Evolutionary conservation across 129 eudicot genomes (phyloP), one percentile per base, ranked within the genome.

Genomic region (Arctium minus): DNA sequence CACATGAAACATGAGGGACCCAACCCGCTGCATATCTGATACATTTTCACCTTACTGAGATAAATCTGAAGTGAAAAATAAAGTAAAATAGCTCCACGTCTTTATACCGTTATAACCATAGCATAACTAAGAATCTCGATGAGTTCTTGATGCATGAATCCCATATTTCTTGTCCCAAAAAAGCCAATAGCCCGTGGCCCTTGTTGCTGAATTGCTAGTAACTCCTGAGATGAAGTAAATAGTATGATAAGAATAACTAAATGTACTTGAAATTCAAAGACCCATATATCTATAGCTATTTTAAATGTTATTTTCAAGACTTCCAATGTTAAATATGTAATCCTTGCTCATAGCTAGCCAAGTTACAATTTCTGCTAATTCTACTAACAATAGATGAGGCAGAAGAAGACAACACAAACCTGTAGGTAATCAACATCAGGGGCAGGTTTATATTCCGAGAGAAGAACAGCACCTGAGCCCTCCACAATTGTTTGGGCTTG

Each of bases 141-240:
- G 69, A 96, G 99, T 88, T 96, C 97, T 82, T 96, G 99, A 88
- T 96, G 99, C 99, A 96, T 96, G 89, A 96, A 96, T 40, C 97
- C 99, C 99, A 96, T 96, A 84, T 96, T 96, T 42, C 99, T 80
- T 36, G 99, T 96, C 85, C 99, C 99, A 72, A 96, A 96, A 81
- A 96, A 96, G 31, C 99, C 99, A 73, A 96, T 96, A 42, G 90
- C 67, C 70, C 99, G 83, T 73, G 99, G 99, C 42, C 99, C 99
- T 96, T 93, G 94, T 86, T 96, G 99, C 81, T 96, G 99, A 73
- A 96, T 96, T 70, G 99, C 99, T 70, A 96, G 90, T 17, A 96
- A 86, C 81, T 96, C 99, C 99, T 96, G 92, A 74, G 11, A 72
- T 11, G 75, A 80, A 33, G 67, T 77, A 38, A 70, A 48, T 17